A percentile compares a stretch with the other conserved stretches of the same genome.
Conservation (phyloP, 2,329 filamentous ascomycete genomes). For the Colletotrichum acutatum region DNA sequence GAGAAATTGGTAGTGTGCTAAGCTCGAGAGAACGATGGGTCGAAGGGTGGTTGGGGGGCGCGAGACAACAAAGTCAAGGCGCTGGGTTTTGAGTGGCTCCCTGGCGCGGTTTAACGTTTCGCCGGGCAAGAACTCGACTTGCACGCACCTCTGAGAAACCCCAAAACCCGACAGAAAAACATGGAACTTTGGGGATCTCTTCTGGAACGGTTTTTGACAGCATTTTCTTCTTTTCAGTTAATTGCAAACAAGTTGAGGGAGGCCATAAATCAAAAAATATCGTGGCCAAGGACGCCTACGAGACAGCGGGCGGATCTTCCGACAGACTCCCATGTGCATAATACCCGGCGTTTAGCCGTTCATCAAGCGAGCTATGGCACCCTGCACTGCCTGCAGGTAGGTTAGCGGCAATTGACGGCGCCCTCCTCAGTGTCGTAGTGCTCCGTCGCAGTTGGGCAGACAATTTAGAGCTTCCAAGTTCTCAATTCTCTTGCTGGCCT, state of each 20-base stretch:
- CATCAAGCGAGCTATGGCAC: background rate
- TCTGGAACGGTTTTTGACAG: no score
- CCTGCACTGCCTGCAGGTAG: background rate
- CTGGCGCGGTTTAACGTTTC: constrained; percentile 26
- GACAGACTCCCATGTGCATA: background rate
- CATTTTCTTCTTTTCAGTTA: background rate
- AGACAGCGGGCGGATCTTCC: background rate
- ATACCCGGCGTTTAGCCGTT: constrained; percentile 6
- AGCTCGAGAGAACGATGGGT: constrained; percentile 7
- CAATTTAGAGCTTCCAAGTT: background rate
- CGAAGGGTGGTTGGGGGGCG: background rate
- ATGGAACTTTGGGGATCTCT: background rate
- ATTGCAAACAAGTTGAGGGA: background rate
- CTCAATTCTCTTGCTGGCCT: background rate
- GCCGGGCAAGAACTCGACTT: background rate
- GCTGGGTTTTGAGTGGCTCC: constrained; percentile 23
- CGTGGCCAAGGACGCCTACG: background rate
- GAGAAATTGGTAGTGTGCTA: constrained; percentile 22
- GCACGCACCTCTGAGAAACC: background rate
- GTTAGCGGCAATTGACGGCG: background rate
- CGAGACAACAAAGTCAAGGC: constrained; percentile 3
- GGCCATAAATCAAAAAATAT: background rate
- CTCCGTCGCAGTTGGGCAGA: background rate
- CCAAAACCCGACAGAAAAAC: background rate
- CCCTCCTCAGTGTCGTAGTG: background rate